Base-by-base conservation (phyloP, 257 asterid species). In the Rauvolfia tetraphylla region DNA sequence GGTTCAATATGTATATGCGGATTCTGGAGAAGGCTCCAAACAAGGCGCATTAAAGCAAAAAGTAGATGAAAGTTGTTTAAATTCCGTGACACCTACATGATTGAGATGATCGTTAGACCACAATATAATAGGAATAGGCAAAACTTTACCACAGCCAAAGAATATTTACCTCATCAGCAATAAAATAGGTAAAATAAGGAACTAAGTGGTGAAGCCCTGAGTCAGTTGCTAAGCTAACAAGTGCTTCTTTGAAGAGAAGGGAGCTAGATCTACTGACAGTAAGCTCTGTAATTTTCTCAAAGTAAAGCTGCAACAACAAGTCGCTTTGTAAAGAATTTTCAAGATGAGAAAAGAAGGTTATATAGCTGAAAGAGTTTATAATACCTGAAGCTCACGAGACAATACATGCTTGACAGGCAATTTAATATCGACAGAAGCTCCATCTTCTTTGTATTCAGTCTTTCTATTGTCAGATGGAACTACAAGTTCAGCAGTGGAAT, bases 371-470 rank as follows among this genome's bases (percentile, higher is more conserved):
- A 38, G 66, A 8, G 53, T 38, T 68, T 29, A 44, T 54, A 68
- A 76, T 86, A 95, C 99, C 99, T 95, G 99, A 85, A 93, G 96
- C 77, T 95, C 99, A 70, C 97, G 95, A 2, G 99, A 93, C 78
- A 95, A 90, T 15, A 93, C 97, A 76, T 95, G 99, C 87, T 95
- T 95, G 78, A 91, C 89, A 7, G 99, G 98, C 79, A 93, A 87
- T 81, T 91, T 95, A 80, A 95, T 84, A 80, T 95, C 99, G 75
- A 91, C 86, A 38, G 92, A 87, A 72, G 84, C 84, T 62, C 97
- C 92, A 71, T 91, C 99, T 74, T 95, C 97, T 80, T 90, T 93
- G 82, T 84, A 89, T 77, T 91, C 98, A n/a, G 89, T 62, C 88
- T 88, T 88, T 85, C 87, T 84, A 77, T 84, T 90, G 76, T 95